Base-by-base conservation (phyloP, 2,329 filamentous ascomycete genomes). In the Ampelomyces quisqualis region DNA sequence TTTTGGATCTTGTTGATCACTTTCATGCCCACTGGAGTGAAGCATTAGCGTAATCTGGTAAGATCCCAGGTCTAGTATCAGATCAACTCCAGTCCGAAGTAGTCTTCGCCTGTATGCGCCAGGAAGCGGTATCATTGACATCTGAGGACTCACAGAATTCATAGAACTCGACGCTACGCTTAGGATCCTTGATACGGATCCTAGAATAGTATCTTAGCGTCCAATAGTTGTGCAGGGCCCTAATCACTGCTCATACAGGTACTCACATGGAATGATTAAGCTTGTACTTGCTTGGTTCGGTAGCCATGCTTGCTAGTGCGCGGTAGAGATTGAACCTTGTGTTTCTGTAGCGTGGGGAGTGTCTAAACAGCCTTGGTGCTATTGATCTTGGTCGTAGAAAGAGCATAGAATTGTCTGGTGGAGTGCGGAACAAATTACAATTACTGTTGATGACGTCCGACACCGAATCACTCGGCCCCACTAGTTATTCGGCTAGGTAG, bases 161-260 rank as follows among this genome's bases (percentile, higher is more conserved):
- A 71, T 97, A 98, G 72, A 95, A 98, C 56, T 91, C 86, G 70
- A 97, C 82, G 80, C 65, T 64, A 24, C 77, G 81, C 72, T 90
- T 85, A 8, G 91, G 91, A 73, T 98, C 90, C 72, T 97, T 97
- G 65, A 97, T 86, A 69, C 91, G 86, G 67, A 95, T 53, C 49
- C 49, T 57, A 32, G 8, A 32, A 15, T 2, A 20, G 15, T 59
- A 18, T 56, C 45, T 2, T 3, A 27, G 19, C 24, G 27, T 26
- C 46, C 45, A 51, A 39, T 49, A 19, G 14, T 11, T 14, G 4
- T 23, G 21, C 8, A n/a, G 14, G 23, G 33, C 36, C 6, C 17
- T 17, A 26, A 42, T 27, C 37, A 40, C 33, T 23, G 31, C 38
- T 21, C 39, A 45, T 51, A 42, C 23, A 22, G 48, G 43, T 62